These are phyloP conservation scores for Ramalina peruviana DNA, from an alignment of 495 filamentous ascomycete genomes.

Conservation along the genomic window DNA sequence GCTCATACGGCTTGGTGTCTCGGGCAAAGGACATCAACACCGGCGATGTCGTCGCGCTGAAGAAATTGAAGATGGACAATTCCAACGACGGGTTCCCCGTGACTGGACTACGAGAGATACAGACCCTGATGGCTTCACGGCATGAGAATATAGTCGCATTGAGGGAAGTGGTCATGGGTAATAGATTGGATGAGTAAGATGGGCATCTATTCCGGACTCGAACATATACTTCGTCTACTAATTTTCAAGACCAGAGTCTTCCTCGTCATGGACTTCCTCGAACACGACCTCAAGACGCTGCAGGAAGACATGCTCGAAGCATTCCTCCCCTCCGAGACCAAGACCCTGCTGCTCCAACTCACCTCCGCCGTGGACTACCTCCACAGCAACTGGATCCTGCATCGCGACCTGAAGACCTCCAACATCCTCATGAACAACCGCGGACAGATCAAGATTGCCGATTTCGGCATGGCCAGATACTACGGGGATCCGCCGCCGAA, in stretches of 20 bases:
- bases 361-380: conserved; percentile 71
- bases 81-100: conserved; percentile 78
- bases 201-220: no score
- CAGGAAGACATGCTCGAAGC: conserved; percentile 89
- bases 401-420: conserved; percentile 92
- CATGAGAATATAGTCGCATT: conserved; percentile 71
- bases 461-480: conserved; percentile 95
- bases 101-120: conserved; percentile 83
- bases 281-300: conserved; percentile 92
- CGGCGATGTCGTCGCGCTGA: conserved; percentile 80
- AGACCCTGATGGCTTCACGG: conserved; percentile 46
- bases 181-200: conserved; percentile 60
- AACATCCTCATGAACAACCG: conserved; percentile 94
- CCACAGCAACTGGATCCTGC: conserved; percentile 83
- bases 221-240: conserved; percentile 1
- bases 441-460: conserved; percentile 87
- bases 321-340: conserved; percentile 84
- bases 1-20: conserved; percentile 89
- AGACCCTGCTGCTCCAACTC: conserved; percentile 78
- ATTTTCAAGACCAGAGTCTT: conserved; percentile 49
- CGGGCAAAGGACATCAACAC: conserved; percentile 67
- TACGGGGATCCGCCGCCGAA: conserved; percentile 70
- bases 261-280: conserved; percentile 94
- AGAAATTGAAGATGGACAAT: conserved; percentile 86
- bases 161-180: conserved; percentile 75